These are phyloP conservation scores for Suhomyces bokatorum DNA, from an alignment of 1,139 yeast genomes.

Conservation along the genomic window DNA sequence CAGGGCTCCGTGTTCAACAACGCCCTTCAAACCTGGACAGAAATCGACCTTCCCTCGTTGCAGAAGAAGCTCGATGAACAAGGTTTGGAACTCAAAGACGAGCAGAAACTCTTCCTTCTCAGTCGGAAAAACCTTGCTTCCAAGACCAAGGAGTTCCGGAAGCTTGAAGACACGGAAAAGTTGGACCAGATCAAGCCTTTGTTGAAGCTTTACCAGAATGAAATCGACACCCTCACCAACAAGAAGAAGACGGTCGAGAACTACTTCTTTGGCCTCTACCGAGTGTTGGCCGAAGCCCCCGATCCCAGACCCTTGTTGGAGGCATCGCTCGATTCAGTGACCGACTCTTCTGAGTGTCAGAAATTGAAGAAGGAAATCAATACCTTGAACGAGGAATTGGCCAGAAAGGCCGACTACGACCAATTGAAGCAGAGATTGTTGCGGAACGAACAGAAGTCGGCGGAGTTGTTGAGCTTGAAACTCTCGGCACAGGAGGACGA, in stretches of 20 bases:
- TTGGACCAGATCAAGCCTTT: slow-evolving; percentile 63
- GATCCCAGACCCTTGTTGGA: slow-evolving; percentile 86
- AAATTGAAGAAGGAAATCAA: slow-evolving; percentile 55
- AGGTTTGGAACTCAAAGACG: slow-evolving; percentile 69
- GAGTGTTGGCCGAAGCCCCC: slow-evolving; percentile 83
- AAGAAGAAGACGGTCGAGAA: slow-evolving; percentile 75
- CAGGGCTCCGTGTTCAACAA: slow-evolving; percentile 26
- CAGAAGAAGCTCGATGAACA: slow-evolving; percentile 75
- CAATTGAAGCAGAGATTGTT: slow-evolving; percentile 62
- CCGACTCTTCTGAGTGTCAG: slow-evolving; percentile 55
- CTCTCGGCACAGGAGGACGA: slow-evolving; percentile 64
- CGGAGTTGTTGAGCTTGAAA: slow-evolving; percentile 48
- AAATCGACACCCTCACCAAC: slow-evolving; percentile 78
- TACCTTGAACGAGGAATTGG: slow-evolving; percentile 58
- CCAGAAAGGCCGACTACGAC: slow-evolving; percentile 76
- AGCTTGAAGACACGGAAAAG: slow-evolving; percentile 65
- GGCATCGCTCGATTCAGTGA: slow-evolving; percentile 67
- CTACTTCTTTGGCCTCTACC: slow-evolving; percentile 71
- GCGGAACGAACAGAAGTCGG: slow-evolving; percentile 58
- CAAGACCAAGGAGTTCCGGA: slow-evolving; percentile 80
- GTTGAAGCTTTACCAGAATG: slow-evolving; percentile 82
- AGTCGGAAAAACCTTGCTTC: slow-evolving; percentile 76
- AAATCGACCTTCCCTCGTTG: slow-evolving; percentile 64
- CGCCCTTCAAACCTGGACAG: slow-evolving; percentile 78
- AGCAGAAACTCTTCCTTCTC: slow-evolving; percentile 64